Base-by-base conservation (phyloP, 306 rosid genomes). In the Quercus gilva region DNA sequence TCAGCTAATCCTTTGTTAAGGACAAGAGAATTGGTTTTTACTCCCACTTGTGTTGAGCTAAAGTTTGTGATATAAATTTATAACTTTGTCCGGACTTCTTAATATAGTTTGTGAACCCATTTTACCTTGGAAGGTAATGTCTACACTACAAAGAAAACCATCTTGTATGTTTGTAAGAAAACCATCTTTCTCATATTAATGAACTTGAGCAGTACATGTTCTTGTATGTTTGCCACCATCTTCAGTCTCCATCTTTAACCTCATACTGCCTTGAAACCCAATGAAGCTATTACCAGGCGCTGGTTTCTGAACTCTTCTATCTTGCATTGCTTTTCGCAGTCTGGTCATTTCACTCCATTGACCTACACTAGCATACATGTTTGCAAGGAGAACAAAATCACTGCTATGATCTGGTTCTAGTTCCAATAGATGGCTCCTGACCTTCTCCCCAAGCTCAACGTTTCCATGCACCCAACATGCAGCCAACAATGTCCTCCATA, bases 381-480 rank as follows among this genome's bases (percentile, higher is more conserved):
- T 92, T 29, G 95, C 92, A 19, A 90, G 85, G 83, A 90, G 96
- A 86, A 92, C 94, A 43, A 87, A 91, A 75, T 94, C 94, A 59
- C 94, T 84, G 80, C 94, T 89, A 76, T 91, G 89, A 74, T 91
- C 86, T 58, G 92, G 85, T 71, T 88, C 92, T 76, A 92, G 61
- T 79, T 84, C 84, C 84, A 86, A 26, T 29, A 90, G 79, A 76
- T 83, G 94, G 55, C 83, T 84, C 74, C 93, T 87, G 53, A 92
- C 94, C 84, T 63, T 84, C 85, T 87, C 90, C 29, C 92, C 97
- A 55, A 92, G 85, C 72, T 84, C 84, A 71, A 90, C 73, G 2
- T 86, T 23, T 60, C 89, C 91, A 68, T 94, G 92, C 80, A 83
- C 26, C 77, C 84, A 77, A 80, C 97, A 89, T 0, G 96, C 89